Conservation (phyloP, 164 flowering plant species). For the Liriodendron chinense region DNA sequence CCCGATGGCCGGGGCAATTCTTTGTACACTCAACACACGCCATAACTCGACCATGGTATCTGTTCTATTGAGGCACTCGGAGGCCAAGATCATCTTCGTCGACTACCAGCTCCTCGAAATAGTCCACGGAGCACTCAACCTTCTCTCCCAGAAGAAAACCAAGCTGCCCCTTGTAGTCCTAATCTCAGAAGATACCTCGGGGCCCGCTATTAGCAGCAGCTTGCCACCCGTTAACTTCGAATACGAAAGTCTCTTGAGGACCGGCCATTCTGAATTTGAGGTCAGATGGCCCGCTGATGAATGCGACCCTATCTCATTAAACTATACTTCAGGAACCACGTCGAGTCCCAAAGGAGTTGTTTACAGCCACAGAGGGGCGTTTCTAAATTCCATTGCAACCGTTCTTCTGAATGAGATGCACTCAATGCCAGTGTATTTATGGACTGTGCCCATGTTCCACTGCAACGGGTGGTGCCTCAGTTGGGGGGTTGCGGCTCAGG, state of each 20-base stretch:
- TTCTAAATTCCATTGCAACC: constrained; percentile 59
- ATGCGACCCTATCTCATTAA: constrained; percentile 61
- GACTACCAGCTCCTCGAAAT: constrained; percentile 46
- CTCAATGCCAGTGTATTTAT: constrained; percentile 58
- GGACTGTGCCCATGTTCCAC: constrained; percentile 90
- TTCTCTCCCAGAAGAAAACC: constrained; percentile 21
- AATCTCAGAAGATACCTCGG: constrained; percentile 33
- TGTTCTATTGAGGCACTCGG: constrained; percentile 46
- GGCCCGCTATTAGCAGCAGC: neutral
- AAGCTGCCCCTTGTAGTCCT: constrained; percentile 41
- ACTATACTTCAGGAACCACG: constrained; percentile 84
- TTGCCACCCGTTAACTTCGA: constrained; percentile 17
- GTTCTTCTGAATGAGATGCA: constrained; percentile 49
- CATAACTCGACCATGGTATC: constrained; percentile 54
- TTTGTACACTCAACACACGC: constrained; percentile 59
- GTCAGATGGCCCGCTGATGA: constrained; percentile 56
- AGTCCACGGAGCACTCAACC: constrained; percentile 37
- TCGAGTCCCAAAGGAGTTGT: constrained; percentile 83
- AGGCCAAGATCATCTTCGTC: constrained; percentile 58
- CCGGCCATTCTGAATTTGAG: constrained; percentile 31
- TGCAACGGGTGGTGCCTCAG: constrained; percentile 84
- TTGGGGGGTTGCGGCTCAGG: constrained; percentile 77
- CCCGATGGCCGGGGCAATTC: constrained; percentile 74
- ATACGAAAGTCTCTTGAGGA: constrained; percentile 42
- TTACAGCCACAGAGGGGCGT: constrained; percentile 77